Base-by-base conservation (phyloP, 139 green algal genomes). In the Chlamydomonas sp. region DNA sequence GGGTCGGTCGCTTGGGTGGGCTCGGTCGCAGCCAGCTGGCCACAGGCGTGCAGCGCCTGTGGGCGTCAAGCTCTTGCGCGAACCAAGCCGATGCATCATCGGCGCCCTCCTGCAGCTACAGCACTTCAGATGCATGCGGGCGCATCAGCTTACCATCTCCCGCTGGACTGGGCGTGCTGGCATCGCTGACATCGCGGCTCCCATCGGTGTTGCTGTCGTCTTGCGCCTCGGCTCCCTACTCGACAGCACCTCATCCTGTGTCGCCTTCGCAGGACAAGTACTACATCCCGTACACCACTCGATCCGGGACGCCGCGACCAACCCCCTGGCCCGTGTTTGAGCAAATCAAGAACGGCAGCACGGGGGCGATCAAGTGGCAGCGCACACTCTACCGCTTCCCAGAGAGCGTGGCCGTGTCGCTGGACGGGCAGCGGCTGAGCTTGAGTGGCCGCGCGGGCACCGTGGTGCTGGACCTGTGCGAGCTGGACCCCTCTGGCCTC, bases 401-500 rank as follows among this genome's bases (percentile, higher is more conserved):
- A 1, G 6, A 31, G 2, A 73, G 69, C 5, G 69, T 83, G 3
- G 5, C 31, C 0, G 63, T 57, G 0, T 3, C 38, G 4, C 58
- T 76, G 35, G 3, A 74, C 35, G 77, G 34, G 20, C 57, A 43
- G 31, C 61, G 20, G 24, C 72, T 82, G 48, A 20, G 54, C 8
- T 26, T 81, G 0, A 64, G 68, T 65, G 80, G 80, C 37, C 70
- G 68, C 33, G 77, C 74, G 29, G 81, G 81, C 48, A 75, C 31
- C 65, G 50, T 80, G 5, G 33, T 35, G 13, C 20, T 81, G 1
- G 37, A 73, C 60, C 67, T 75, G 34, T 30, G 24, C 3, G 28
- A 67, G 4, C 70, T 87, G 13, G 81, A 87, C 64, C 81, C 81
- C 31, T 80, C 72, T 1, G 81, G 77, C 26, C 67, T 84, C 0